Base-by-base conservation (phyloP, 345 rosid genomes). In the Eucalyptus globulus region DNA sequence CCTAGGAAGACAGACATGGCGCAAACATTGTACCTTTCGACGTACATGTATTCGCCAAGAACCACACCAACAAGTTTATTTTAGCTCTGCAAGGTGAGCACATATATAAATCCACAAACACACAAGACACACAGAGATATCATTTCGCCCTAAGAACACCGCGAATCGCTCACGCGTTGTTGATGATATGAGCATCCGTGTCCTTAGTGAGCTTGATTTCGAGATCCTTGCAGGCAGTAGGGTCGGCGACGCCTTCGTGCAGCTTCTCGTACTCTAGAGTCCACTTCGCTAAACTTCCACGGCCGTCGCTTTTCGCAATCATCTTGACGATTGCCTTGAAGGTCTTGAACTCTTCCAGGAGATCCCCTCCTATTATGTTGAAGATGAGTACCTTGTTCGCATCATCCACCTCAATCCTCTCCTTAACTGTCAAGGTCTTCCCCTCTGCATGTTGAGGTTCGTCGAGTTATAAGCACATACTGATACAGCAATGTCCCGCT, bases 241-340 rank as follows among this genome's bases (percentile, higher is more conserved):
- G 92, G 37, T 87, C 88, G 17, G 92, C 89, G 56, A 87, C 69
- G 40, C 86, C 83, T 13, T 69, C 76, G 27, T 49, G 80, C 17
- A 45, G 19, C 87, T 89, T 91, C 90, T 91, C 91, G 56, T 91
- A 91, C 24, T 49, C 87, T 58, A 88, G 19, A 29, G 87, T 89
- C 92, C 89, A 91, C 34, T 49, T 89, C 56, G 86, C 92, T 80
- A 86, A 47, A 45, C 86, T 31, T 17, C 49, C 86, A 13, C 15
- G 44, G 49, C 90, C 90, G 7, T 87, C 31, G 4, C 26, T 76
- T 4, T 10, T 83, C 34, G 87, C 62, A 4, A 19, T 60, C 4
- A 34, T 76, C 45, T 40, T 49, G 31, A 86, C 31, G 12, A 14
- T 81, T 2, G 14, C 19, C 53, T 49, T 80, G 62, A 80, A 88